A percentile compares a stretch with the other conserved stretches of the same genome.
Evolutionary conservation across 768 basidiomycete species (phyloP).

Genomic region (Mycena amicta): DNA sequence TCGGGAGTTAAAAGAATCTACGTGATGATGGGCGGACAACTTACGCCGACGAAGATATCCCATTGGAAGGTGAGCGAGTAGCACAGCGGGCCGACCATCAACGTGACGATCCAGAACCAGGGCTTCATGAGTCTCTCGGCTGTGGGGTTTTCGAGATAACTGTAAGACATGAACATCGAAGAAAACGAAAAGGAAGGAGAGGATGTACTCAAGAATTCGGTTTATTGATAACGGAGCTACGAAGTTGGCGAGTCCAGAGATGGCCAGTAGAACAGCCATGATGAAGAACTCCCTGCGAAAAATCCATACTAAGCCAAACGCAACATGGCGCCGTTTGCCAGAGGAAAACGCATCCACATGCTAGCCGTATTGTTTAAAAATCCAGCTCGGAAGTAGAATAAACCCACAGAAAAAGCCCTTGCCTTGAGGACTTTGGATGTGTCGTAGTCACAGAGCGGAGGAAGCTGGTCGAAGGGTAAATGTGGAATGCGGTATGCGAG

Average conservation of each 20-base stretch:
- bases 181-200: not conserved
- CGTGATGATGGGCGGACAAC: slow-evolving; percentile 15
- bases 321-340: slow-evolving; percentile 15
- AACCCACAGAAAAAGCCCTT: too few species aligned
- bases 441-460: slow-evolving; percentile 66
- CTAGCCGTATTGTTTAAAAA: not conserved
- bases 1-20: not conserved
- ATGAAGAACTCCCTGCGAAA: slow-evolving; percentile 29
- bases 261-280: slow-evolving; percentile 28
- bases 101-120: slow-evolving; percentile 52
- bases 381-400: slow-evolving; percentile 22
- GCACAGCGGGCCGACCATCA: slow-evolving; percentile 41
- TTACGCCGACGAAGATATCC: slow-evolving; percentile 45
- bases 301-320: slow-evolving; percentile 45
- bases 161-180: slow-evolving; percentile 8
- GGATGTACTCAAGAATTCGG: slow-evolving; percentile 35
- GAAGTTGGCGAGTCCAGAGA: slow-evolving; percentile 31
- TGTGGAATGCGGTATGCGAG: too few species aligned
- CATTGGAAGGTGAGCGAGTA: slow-evolving; percentile 42
- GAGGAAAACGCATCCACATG: not conserved
- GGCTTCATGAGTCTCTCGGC: too few species aligned
- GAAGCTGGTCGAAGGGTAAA: slow-evolving; percentile 55
- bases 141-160: slow-evolving; percentile 45
- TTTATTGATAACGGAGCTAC: slow-evolving; percentile 45
- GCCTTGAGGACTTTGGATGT: slow-evolving; percentile 22